Evolutionary conservation across 2,329 filamentous ascomycete genomes (phyloP).

Genomic region (Diaporthe vexans): DNA sequence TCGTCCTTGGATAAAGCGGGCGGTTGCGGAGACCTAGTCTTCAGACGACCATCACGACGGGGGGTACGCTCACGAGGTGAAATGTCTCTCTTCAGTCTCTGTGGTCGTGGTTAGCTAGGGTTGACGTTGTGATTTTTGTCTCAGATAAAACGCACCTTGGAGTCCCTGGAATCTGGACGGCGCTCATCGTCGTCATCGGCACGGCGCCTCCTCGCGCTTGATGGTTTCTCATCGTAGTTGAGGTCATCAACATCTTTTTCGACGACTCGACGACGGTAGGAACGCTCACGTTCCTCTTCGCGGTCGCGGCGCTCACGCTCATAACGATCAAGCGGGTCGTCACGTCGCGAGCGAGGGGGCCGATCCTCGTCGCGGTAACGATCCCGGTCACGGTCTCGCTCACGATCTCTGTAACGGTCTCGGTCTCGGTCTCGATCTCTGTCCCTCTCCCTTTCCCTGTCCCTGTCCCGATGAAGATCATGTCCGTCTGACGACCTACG

Average conservation of each 20-base stretch:
- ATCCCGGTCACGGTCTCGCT: conserved; percentile 55
- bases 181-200: conserved; percentile 80
- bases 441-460: conserved; percentile 54
- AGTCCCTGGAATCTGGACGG: conserved; percentile 74
- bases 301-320: conserved; percentile 89
- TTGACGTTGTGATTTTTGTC: neutral
- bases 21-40: conserved; percentile 65
- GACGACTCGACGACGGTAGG: conserved; percentile 81
- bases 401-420: conserved; percentile 54
- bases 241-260: conserved; percentile 89
- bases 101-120: conserved; percentile 35
- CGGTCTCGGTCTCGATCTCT: conserved; percentile 52
- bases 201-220: conserved; percentile 81
- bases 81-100: conserved; percentile 72
- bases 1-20: conserved; percentile 62
- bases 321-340: conserved; percentile 76
- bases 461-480: conserved; percentile 55
- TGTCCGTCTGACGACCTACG: conserved; percentile 64
- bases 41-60: conserved; percentile 68
- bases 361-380: conserved; percentile 64
- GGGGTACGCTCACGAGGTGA: conserved; percentile 73
- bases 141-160: conserved; percentile 67
- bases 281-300: conserved; percentile 90
- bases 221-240: conserved; percentile 83
- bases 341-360: conserved; percentile 67